Conservation (phyloP, 257 asterid species). For the Solanum ossicruentum region DNA sequence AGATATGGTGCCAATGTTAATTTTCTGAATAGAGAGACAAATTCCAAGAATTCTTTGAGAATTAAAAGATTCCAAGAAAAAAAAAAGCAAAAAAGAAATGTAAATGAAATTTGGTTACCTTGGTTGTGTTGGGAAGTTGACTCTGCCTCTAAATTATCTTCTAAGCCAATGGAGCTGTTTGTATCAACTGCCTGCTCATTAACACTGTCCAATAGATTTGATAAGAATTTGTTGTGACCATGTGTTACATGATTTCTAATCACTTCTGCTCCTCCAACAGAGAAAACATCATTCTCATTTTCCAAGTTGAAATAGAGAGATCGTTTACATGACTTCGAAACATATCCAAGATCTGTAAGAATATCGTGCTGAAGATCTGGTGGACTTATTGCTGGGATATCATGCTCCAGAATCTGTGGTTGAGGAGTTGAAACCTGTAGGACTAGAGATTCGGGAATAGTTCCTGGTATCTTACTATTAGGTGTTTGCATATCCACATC, state of each 20-base stretch:
- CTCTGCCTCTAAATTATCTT: neutral
- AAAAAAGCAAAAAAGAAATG: neutral
- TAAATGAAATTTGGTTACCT: neutral
- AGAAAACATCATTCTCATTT: neutral
- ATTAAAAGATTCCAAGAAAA: neutral
- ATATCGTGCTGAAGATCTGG: neutral
- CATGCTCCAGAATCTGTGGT: slow-evolving; percentile 9
- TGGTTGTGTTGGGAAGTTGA: neutral
- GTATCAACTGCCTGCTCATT: neutral
- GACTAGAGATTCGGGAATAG: neutral
- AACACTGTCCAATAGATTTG: neutral
- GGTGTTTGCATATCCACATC: neutral
- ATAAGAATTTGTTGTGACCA: neutral
- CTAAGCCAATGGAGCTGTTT: neutral
- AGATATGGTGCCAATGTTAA: neutral
- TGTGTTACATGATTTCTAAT: neutral
- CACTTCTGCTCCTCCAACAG: neutral
- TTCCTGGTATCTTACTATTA: neutral
- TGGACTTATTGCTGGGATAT: neutral
- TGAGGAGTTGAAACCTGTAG: slow-evolving; percentile 15
- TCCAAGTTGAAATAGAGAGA: slow-evolving; percentile 9
- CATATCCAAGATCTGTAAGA: neutral
- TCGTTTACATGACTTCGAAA: neutral
- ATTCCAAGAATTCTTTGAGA: neutral
- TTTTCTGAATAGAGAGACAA: neutral